phyloP scores from a whole-genome alignment of 2,329 filamentous ascomycete genomes.

The Xylariales sp. region DNA sequence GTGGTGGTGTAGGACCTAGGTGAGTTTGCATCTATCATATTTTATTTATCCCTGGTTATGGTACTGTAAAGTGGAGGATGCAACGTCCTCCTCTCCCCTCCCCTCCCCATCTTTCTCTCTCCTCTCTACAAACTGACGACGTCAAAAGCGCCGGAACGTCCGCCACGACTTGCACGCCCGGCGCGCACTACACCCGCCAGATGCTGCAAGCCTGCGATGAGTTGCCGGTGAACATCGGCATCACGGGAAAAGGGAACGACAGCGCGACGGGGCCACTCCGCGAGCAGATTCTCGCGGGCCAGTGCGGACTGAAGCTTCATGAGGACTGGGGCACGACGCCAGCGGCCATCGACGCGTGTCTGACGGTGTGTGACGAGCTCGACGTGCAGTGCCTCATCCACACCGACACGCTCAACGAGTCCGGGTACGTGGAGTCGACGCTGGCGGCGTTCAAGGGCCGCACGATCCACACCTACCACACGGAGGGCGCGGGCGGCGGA shows the following conservation, averaged over 20 bases:
- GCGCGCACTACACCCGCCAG: slow-evolving; percentile 81
- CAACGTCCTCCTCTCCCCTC: no score
- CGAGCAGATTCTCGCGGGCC: slow-evolving; percentile 85
- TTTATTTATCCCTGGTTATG: not conserved
- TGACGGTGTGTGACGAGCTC: slow-evolving; percentile 86
- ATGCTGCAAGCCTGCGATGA: slow-evolving; percentile 90
- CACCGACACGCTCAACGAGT: slow-evolving; percentile 96
- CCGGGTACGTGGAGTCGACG: slow-evolving; percentile 94
- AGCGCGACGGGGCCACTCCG: slow-evolving; percentile 74
- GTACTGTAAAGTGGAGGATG: not conserved
- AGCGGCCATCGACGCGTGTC: slow-evolving; percentile 88
- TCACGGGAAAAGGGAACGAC: slow-evolving; percentile 96
- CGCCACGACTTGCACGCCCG: slow-evolving; percentile 93
- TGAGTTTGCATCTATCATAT: slow-evolving; percentile 45
- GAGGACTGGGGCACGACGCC: slow-evolving; percentile 97
- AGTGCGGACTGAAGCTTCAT: slow-evolving; percentile 91
- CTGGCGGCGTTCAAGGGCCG: slow-evolving; percentile 86
- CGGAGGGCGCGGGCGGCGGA: slow-evolving; percentile 92
- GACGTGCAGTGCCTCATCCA: slow-evolving; percentile 96
- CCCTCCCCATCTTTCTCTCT: not conserved
- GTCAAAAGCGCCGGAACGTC: slow-evolving; percentile 79
- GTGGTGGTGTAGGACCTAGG: slow-evolving; percentile 92
- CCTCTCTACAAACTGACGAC: slow-evolving; percentile 31
- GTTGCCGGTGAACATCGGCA: slow-evolving; percentile 86
- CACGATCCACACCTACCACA: slow-evolving; percentile 96